Evolutionary conservation across 768 basidiomycete genomes (phyloP).

Genomic region (Thelephora aurantiotincta): DNA sequence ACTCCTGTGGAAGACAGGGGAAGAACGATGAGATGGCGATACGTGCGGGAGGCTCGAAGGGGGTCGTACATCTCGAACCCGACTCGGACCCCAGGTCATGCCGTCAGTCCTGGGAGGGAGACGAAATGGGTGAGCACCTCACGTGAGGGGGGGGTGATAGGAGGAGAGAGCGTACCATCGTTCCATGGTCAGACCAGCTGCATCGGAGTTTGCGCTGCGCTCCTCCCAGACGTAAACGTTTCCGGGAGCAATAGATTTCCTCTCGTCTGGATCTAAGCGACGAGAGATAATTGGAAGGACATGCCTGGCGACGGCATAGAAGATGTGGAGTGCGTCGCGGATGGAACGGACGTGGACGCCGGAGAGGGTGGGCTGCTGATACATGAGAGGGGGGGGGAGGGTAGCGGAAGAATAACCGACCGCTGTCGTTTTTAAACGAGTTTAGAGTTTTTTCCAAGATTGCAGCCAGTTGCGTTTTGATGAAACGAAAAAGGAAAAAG

Average conservation of each 20-base stretch:
- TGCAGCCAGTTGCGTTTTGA: too few relatives aligned
- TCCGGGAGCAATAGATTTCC: conserved; percentile 47
- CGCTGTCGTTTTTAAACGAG: too few relatives aligned
- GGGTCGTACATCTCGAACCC: conserved; percentile 36
- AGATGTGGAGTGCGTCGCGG: conserved; percentile 69
- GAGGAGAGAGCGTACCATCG: conserved; percentile 37
- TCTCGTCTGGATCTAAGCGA: conserved; percentile 72
- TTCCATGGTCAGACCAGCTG: conserved; percentile 76
- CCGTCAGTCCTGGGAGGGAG: conserved; percentile 33
- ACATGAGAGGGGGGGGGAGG: conserved; percentile 26
- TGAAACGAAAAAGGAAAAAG: too few relatives aligned
- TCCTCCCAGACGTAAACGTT: conserved; percentile 88
- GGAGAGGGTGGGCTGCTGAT: conserved; percentile 57
- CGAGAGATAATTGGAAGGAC: conserved; percentile 64
- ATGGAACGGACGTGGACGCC: conserved; percentile 70
- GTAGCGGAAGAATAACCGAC: conserved; percentile 6
- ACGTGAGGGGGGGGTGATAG: conserved; percentile 4
- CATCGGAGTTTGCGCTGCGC: conserved; percentile 68
- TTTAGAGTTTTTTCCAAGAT: too few relatives aligned
- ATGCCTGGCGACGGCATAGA: conserved; percentile 60
- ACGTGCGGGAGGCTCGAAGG: background rate
- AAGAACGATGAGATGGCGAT: background rate
- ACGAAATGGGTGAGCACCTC: background rate
- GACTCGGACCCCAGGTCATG: conserved; percentile 77
- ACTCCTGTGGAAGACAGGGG: conserved; percentile 26